Base-by-base conservation (phyloP, 768 basidiomycete species). In the Rhodotorula babjevae region DNA sequence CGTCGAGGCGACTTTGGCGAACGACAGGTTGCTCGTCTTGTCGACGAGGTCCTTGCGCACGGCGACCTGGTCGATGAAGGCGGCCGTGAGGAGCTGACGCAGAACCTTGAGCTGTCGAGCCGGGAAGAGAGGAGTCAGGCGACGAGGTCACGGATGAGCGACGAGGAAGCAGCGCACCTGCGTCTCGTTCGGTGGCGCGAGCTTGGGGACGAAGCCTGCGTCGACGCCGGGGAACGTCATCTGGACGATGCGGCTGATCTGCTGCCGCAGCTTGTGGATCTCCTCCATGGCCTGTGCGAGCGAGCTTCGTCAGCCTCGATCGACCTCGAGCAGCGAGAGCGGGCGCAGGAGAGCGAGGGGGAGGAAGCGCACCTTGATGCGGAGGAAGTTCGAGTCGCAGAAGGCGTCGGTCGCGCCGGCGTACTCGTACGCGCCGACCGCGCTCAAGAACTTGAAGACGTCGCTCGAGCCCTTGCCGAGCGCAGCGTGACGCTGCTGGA, bases 371-470 rank as follows among this genome's bases (percentile, higher is more conserved):
- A 93, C 94, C 85, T 97, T 98, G 0, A 85, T 85, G 72, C 93
- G 84, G 31, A 98, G 89, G 77, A 96, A 99, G 80, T 98, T 92
- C 52, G 90, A 87, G 19, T 82, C 81, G 80, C 96, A 99, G 81
- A 98, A 99, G 31, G 85, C 80, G 68, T 86, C 85, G 3, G 87
- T 87, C 36, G 90, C 90, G 16, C 91, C 89, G 31, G 90, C 90
- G 56, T 90, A 95, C 80, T 96, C 94, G 80, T 93, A 98, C 7
- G 95, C 96, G 0, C 96, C 96, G 27, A 96, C 88, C n/a, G 95
- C 92, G 23, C 94, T 93, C 16, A 99, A 84, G 47, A 89, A 82
- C 76, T 89, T 89, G 82, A 97, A 91, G 44, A 92, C 81, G 78
- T 99, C 96, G 79, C 93, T 96, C 12, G 84, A 85, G 31, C 85